A percentile compares a stretch with the other conserved stretches of the same genome.
phyloP scores from a whole-genome alignment of 2,329 filamentous ascomycete species.

The Albifimbria verrucaria region DNA sequence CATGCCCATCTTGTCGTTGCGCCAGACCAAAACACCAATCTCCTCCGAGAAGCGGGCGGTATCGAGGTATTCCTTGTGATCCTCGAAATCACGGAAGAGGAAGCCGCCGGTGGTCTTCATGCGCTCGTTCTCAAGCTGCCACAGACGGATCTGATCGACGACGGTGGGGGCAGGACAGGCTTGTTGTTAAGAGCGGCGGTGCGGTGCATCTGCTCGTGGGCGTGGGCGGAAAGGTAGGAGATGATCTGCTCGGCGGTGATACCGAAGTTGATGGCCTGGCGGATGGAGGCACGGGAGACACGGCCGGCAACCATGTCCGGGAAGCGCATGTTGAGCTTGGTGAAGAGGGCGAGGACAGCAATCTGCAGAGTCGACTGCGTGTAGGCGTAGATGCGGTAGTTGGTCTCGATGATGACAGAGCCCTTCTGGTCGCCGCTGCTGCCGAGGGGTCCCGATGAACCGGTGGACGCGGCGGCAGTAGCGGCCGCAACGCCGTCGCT shows the following conservation, averaged over 20 bases:
- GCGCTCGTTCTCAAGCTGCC: slow-evolving; percentile 95
- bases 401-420: slow-evolving; percentile 95
- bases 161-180: slow-evolving; percentile 91
- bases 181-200: slow-evolving; percentile 53
- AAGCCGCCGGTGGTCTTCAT: slow-evolving; percentile 84
- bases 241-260: slow-evolving; percentile 97
- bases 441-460: slow-evolving; percentile 33
- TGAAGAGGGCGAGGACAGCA: slow-evolving; percentile 86
- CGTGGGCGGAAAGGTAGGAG: slow-evolving; percentile 85
- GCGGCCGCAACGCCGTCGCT: slow-evolving; percentile 64
- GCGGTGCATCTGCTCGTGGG: slow-evolving; percentile 89
- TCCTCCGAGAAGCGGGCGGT: slow-evolving; percentile 80
- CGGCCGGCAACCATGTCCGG: slow-evolving; percentile 92
- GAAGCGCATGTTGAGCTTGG: slow-evolving; percentile 83
- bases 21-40: slow-evolving; percentile 86
- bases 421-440: slow-evolving; percentile 55
- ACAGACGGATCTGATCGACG: slow-evolving; percentile 93
- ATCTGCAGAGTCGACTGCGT: slow-evolving; percentile 93
- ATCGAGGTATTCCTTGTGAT: slow-evolving; percentile 64
- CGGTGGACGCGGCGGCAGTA: slow-evolving; percentile 31
- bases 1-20: slow-evolving; percentile 71
- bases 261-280: slow-evolving; percentile 79
- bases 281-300: slow-evolving; percentile 83
- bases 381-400: slow-evolving; percentile 96
- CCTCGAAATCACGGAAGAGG: slow-evolving; percentile 84